Evolutionary conservation across 129 eudicot species (phyloP).

Genomic region (Daucus carota): DH1_v3.0 NC_030389.2:43261001-43261500

Average conservation of each 20-base stretch:
- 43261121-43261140: conserved; percentile 18
- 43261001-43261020: no score
- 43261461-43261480: conserved; percentile 35
- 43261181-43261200: background rate
- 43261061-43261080: conserved; percentile 13
- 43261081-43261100: no score
- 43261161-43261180: conserved; percentile 32
- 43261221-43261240: background rate
- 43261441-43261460: conserved; percentile 51
- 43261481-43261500: conserved; percentile 13
- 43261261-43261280: conserved; percentile 9
- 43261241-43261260: background rate
- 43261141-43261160: conserved; percentile 9
- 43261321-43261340: conserved; percentile 31
- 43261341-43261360: conserved; percentile 25
- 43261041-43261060: no score
- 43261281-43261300: conserved; percentile 12
- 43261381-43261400: conserved; percentile 26
- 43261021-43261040: no score
- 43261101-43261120: background rate
- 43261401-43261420: conserved; percentile 40
- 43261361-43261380: conserved; percentile 12
- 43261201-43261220: background rate
- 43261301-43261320: conserved; percentile 43
- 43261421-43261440: conserved; percentile 57